Conservation (phyloP, 768 basidiomycete species). For the Auriscalpium orientale region DNA sequence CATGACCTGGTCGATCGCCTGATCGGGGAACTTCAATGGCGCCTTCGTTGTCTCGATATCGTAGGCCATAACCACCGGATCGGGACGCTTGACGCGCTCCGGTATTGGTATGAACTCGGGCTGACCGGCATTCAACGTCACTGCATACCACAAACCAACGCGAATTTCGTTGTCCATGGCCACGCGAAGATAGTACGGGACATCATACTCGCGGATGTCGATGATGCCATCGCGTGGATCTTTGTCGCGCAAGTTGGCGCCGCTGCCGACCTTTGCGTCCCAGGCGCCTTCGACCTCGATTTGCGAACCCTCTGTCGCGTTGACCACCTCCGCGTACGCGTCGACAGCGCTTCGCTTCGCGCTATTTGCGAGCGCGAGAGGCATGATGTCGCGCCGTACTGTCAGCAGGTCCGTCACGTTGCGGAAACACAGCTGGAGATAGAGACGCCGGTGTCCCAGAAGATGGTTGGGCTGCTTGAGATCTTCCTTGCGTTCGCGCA, state of each 20-base stretch:
- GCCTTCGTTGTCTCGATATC: constrained; percentile 99
- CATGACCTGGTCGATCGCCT: constrained; percentile 96
- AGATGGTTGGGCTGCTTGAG: constrained; percentile 93
- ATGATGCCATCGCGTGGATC: constrained; percentile 91
- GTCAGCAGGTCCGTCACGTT: constrained; percentile 89
- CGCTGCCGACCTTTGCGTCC: constrained; percentile 35
- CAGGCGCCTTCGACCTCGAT: constrained; percentile 66
- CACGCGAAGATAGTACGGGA: constrained; percentile 96
- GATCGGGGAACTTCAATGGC: constrained; percentile 99
- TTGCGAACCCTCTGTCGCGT: constrained; percentile 54
- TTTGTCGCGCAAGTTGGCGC: constrained; percentile 42
- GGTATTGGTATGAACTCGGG: constrained; percentile 62
- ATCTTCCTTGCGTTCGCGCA: constrained; percentile 85
- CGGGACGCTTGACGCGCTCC: constrained; percentile 94
- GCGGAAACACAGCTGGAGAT: constrained; percentile 82
- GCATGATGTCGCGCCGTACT: constrained; percentile 82
- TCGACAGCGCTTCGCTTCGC: constrained; percentile 93
- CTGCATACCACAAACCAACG: constrained; percentile 95
- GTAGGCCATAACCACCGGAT: constrained; percentile 97
- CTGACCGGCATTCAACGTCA: constrained; percentile 76
- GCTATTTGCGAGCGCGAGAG: constrained; percentile 83
- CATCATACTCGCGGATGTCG: constrained; percentile 93
- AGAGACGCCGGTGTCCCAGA: constrained; percentile 86
- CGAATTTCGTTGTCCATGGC: constrained; percentile 98
- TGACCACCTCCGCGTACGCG: constrained; percentile 95